Evolutionary conservation across 1,139 yeast species (phyloP).

Genomic region (Pichia kudriavzevii): DNA sequence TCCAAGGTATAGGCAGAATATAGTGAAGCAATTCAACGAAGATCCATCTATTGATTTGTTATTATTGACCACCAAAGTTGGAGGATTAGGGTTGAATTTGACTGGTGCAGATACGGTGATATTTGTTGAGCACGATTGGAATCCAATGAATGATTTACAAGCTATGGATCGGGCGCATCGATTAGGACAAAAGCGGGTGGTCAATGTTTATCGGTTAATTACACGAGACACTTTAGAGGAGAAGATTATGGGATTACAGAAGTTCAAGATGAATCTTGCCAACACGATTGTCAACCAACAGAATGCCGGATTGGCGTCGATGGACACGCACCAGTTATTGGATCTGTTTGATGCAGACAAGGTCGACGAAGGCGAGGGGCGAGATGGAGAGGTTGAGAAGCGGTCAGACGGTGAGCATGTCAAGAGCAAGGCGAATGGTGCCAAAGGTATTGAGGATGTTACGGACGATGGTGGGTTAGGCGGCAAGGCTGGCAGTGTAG

Average conservation of each 20-base stretch:
- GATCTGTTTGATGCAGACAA: conserved; percentile 75
- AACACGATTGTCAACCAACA: conserved; percentile 95
- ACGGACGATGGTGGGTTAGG: conserved; percentile 58
- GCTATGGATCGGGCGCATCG: conserved; percentile 99
- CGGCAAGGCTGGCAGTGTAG: conserved; percentile 61
- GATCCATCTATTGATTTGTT: conserved; percentile 96
- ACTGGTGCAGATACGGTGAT: conserved; percentile 99
- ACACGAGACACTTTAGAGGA: conserved; percentile 93
- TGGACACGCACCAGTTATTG: conserved; percentile 92
- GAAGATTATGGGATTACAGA: conserved; percentile 96
- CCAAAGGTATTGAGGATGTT: conserved; percentile 28
- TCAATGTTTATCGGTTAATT: conserved; percentile 70
- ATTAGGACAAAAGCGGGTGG: conserved; percentile 91
- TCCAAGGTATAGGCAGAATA: conserved; percentile 83
- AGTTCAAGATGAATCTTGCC: conserved; percentile 95
- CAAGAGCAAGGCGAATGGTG: conserved; percentile 18
- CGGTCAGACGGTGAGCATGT: conserved; percentile 2
- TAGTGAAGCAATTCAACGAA: conserved; percentile 86
- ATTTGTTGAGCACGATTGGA: conserved; percentile 99
- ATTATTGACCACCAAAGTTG: conserved; percentile 90
- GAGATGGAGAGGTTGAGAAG: conserved; percentile 3
- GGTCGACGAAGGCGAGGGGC: conserved; percentile 30
- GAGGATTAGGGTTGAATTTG: conserved; percentile 92
- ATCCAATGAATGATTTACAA: conserved; percentile 98
- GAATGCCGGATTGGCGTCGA: conserved; percentile 85